Evolutionary conservation across 179 eudicot genomes (phyloP).

Genomic region (Drosera spatulata): DNA sequence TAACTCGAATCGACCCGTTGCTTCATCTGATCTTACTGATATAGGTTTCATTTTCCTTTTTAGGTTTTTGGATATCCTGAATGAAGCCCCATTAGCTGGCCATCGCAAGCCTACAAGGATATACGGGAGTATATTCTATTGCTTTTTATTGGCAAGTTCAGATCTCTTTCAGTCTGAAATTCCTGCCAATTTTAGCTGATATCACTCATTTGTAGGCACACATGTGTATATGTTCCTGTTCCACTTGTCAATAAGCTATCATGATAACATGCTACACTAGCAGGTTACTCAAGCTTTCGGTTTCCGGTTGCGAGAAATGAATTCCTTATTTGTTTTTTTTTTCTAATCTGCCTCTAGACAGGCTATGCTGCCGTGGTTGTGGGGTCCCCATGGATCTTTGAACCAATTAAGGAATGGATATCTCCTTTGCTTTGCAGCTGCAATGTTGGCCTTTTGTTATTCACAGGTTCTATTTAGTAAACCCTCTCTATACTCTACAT

Average conservation of each 20-base stretch:
- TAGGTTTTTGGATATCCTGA: constrained; percentile 85
- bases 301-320: not conserved
- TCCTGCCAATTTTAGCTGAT: no score
- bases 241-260: no score
- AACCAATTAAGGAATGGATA: constrained; percentile 36
- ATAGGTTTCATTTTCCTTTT: constrained; percentile 1
- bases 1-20: no score
- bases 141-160: constrained; percentile 74
- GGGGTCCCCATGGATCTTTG: constrained; percentile 82
- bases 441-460: constrained; percentile 56
- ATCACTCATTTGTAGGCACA: no score
- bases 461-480: constrained; percentile 50
- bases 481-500: constrained; percentile 1
- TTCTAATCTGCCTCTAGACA: constrained; percentile 46
- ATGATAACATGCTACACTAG: no score
- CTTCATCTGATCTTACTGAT: no score
- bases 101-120: constrained; percentile 81
- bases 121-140: constrained; percentile 66
- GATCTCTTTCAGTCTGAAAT: constrained; percentile 5
- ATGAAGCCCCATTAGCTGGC: constrained; percentile 91
- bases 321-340: constrained; percentile 4
- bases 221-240: no score
- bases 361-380: constrained; percentile 82
- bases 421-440: constrained; percentile 79
- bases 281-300: not conserved